Base-by-base conservation (phyloP, 1,284 basidiomycete species). In the Puccinia polysora region DNA sequence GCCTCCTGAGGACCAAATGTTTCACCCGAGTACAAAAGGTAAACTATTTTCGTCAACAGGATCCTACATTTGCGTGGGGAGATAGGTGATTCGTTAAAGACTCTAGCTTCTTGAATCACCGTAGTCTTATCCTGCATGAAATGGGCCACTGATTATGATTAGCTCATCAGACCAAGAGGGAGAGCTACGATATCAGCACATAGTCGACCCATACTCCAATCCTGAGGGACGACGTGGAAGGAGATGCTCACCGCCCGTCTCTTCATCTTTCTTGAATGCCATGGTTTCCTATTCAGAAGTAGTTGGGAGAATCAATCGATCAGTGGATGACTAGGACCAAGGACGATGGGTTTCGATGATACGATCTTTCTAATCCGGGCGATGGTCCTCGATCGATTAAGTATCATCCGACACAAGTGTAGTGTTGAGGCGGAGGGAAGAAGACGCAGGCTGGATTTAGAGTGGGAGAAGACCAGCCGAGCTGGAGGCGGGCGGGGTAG, bases 61-160 rank as follows among this genome's bases (percentile, higher is more conserved):
- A 94, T 90, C 79, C 95, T 88, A 82, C 95, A 99, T 84, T 95
- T 96, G 78, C 95, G 86, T 14, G 81, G 80, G 45, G 78, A 80
- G 81, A 99, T 94, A 76, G 95, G 95, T 18, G 93, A 94, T 81
- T 98, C 95, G 83, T 99, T 98, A 87, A 99, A 99, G 75, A 95
- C 90, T 76, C 96, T 88, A 74, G 96, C 95, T 82, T 99, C 96
- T 81, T 98, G 96, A 76, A 97, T 89, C 76, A 96, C 89, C 2
- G 93, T 96, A 23, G 78, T 78, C 75, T 78, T 78, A 74, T 79
- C 78, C 73, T 79, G 78, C 73, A 79, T 77, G 76, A 79, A 79
- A n/a, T 74, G 73, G 38, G 77, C 77, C 47, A 78, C 77, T 59
- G 74, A 47, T 28, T 25, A 36, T 15, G 18, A 40, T 23, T 20